Conservation (phyloP, 2,329 filamentous ascomycete species). For the Phaeosphaeria sp. region DNA sequence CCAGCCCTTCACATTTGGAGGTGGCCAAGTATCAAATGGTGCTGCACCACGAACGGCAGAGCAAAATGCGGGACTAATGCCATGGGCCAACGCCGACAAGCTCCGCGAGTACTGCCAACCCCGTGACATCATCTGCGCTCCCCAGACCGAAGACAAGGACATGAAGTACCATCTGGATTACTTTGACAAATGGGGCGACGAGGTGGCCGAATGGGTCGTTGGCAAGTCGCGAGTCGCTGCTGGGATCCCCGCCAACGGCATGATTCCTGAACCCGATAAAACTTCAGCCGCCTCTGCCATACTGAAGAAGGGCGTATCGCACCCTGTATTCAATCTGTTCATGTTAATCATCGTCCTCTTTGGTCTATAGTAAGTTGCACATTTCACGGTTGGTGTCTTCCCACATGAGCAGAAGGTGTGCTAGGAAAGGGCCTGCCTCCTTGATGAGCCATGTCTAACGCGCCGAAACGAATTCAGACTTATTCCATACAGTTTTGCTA, state of each 20-base stretch:
- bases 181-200: slow-evolving; percentile 44
- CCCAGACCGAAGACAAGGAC: slow-evolving; percentile 54
- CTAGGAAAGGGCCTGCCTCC: neutral
- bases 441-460: neutral
- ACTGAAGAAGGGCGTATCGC: slow-evolving; percentile 28
- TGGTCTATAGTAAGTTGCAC: slow-evolving; percentile 30
- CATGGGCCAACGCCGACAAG: slow-evolving; percentile 49
- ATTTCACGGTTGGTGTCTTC: neutral
- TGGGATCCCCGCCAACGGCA: slow-evolving; percentile 10
- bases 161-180: slow-evolving; percentile 66
- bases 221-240: slow-evolving; percentile 25
- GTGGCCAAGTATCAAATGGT: slow-evolving; percentile 29
- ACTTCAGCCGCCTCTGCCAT: slow-evolving; percentile 22
- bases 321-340: slow-evolving; percentile 31
- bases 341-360: slow-evolving; percentile 24
- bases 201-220: slow-evolving; percentile 31
- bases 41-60: slow-evolving; percentile 26
- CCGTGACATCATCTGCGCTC: slow-evolving; percentile 67
- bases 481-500: slow-evolving; percentile 26
- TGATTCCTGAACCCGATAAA: neutral
- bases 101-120: slow-evolving; percentile 70
- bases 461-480: slow-evolving; percentile 15
- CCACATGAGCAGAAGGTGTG: neutral
- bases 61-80: slow-evolving; percentile 28
- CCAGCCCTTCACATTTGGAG: slow-evolving; percentile 29